Evolutionary conservation across 495 filamentous ascomycete species (phyloP).

Genomic region (Polyplosphaeria fusca): DNA sequence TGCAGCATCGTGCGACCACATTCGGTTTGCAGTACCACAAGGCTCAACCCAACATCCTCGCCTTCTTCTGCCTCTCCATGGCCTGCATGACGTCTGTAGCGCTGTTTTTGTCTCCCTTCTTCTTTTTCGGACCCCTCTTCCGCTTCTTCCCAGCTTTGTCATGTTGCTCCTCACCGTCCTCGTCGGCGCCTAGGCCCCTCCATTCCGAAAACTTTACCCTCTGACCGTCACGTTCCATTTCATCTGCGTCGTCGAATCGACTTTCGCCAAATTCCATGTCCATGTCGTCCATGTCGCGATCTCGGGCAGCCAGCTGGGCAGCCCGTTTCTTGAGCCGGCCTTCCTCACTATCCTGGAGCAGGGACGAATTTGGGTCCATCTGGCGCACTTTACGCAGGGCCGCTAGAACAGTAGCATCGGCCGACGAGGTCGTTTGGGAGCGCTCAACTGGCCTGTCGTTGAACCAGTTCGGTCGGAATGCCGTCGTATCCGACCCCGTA

Average conservation of each 20-base stretch:
- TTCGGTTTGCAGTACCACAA: too few relatives aligned
- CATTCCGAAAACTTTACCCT: slow-evolving; percentile 66
- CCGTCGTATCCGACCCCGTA: not conserved
- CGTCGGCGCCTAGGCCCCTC: slow-evolving; percentile 45
- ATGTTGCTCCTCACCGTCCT: slow-evolving; percentile 49
- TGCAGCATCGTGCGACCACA: too few relatives aligned
- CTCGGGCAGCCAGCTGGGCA: slow-evolving; percentile 70
- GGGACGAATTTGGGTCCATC: slow-evolving; percentile 52
- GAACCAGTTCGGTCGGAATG: slow-evolving; percentile 56
- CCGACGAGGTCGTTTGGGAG: slow-evolving; percentile 51
- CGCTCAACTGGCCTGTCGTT: slow-evolving; percentile 41
- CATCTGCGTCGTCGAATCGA: slow-evolving; percentile 75
- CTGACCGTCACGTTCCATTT: slow-evolving; percentile 57
- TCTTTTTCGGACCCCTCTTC: slow-evolving; percentile 82
- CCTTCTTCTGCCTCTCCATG: slow-evolving; percentile 63
- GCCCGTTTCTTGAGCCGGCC: slow-evolving; percentile 54
- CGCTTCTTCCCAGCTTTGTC: slow-evolving; percentile 59
- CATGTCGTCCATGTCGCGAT: slow-evolving; percentile 86
- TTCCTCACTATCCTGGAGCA: slow-evolving; percentile 48
- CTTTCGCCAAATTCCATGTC: slow-evolving; percentile 91
- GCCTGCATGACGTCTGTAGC: slow-evolving; percentile 76
- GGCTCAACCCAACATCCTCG: slow-evolving; percentile 12
- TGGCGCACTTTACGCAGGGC: slow-evolving; percentile 81
- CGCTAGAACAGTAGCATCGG: slow-evolving; percentile 77
- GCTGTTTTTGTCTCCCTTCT: slow-evolving; percentile 79